A percentile compares a stretch with the other conserved stretches of the same genome.
Evolutionary conservation across 1,284 basidiomycete species (phyloP).

Genomic region (Leccinum griseonigrum): DNA sequence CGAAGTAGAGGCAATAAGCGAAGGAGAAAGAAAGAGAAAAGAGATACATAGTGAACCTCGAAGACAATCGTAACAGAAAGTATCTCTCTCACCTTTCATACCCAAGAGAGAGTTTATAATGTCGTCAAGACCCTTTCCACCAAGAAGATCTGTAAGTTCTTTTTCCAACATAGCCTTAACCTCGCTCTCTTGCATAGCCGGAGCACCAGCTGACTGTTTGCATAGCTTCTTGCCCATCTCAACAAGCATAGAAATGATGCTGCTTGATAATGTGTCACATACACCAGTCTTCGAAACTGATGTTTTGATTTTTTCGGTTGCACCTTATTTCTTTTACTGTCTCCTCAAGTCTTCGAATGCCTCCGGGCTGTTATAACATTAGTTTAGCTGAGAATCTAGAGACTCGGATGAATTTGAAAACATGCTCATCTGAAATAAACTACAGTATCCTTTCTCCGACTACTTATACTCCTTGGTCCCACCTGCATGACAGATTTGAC

Average conservation of each 20-base stretch:
- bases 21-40: too few relatives aligned
- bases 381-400: background rate
- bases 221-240: constrained; percentile 1
- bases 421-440: background rate
- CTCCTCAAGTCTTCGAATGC: background rate
- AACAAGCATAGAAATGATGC: background rate
- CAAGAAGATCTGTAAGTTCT: background rate
- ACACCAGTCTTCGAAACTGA: constrained; percentile 1
- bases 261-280: background rate
- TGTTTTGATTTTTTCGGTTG: background rate
- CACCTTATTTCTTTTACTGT: constrained; percentile 8
- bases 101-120: background rate
- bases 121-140: background rate
- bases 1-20: too few relatives aligned
- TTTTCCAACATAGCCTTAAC: background rate
- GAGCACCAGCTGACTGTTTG: background rate
- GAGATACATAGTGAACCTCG: too few relatives aligned
- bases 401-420: background rate
- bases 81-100: background rate
- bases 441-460: background rate
- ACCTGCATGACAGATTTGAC: background rate
- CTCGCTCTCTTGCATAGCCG: background rate
- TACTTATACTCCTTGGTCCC: background rate
- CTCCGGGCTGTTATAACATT: background rate
- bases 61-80: too few relatives aligned